Evolutionary conservation across 78 protist genomes (phyloP).

Genomic region (Dictyostelium intermedium): DNA sequence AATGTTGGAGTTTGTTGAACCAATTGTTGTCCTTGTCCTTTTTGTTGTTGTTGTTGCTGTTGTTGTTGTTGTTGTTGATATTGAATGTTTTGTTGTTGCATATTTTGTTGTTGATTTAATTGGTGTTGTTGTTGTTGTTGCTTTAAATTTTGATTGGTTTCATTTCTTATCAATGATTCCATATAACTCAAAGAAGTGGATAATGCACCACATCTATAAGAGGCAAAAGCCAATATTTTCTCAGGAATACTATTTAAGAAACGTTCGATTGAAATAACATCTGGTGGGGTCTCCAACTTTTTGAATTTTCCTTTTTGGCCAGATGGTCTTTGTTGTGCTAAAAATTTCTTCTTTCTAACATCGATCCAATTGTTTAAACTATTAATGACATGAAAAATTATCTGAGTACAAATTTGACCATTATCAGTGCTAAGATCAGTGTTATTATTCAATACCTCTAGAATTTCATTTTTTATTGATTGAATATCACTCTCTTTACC

Average conservation of each 20-base stretch:
- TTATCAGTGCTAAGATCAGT: slow-evolving; percentile 44
- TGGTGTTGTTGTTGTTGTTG: neutral
- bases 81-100: neutral
- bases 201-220: slow-evolving; percentile 48
- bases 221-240: slow-evolving; percentile 44
- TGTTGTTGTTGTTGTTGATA: neutral
- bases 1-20: neutral
- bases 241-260: slow-evolving; percentile 57
- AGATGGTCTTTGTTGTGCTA: neutral
- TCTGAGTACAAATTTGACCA: slow-evolving; percentile 77
- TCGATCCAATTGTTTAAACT: slow-evolving; percentile 38
- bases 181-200: slow-evolving; percentile 48
- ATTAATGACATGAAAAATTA: slow-evolving; percentile 50
- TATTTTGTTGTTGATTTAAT: neutral
- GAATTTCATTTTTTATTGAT: slow-evolving; percentile 30
- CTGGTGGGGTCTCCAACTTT: neutral
- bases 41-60: neutral
- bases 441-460: slow-evolving; percentile 54
- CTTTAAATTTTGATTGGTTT: neutral
- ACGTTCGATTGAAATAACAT: neutral
- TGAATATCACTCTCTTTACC: slow-evolving; percentile 14
- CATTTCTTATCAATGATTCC: slow-evolving; percentile 48
- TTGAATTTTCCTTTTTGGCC: neutral
- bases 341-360: neutral
- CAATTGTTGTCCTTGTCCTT: neutral